These are phyloP conservation scores for Schwanniomyces vanrijiae DNA, from an alignment of 805 yeast species.

Conservation along the genomic window DNA sequence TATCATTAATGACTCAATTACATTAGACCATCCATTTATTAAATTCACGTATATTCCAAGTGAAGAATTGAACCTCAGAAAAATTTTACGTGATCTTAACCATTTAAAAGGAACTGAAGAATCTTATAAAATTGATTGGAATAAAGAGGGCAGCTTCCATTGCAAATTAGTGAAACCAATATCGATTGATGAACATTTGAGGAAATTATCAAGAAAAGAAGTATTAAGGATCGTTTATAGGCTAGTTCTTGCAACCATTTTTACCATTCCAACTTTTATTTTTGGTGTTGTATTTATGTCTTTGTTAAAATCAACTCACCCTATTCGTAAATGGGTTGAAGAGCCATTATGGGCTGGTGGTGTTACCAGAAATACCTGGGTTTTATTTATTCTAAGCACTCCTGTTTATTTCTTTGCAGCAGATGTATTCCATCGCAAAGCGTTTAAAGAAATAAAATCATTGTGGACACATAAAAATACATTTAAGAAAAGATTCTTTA, in stretches of 20 bases:
- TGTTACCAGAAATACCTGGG: slow-evolving; percentile 64
- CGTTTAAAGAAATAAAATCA: slow-evolving; percentile 55
- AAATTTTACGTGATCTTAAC: slow-evolving; percentile 50
- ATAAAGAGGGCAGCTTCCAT: slow-evolving; percentile 36
- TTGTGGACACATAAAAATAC: slow-evolving; percentile 59
- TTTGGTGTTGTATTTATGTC: slow-evolving; percentile 74
- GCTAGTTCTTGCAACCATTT: slow-evolving; percentile 46
- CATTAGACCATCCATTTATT: slow-evolving; percentile 56
- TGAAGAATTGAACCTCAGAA: slow-evolving; percentile 51
- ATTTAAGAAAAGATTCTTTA: slow-evolving; percentile 55
- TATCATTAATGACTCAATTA: slow-evolving; percentile 53
- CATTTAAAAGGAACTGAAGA: slow-evolving; percentile 35
- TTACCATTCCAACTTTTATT: slow-evolving; percentile 67
- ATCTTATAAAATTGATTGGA: slow-evolving; percentile 17
- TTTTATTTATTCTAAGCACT: slow-evolving; percentile 61
- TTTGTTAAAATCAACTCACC: slow-evolving; percentile 42
- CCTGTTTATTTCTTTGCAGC: slow-evolving; percentile 77
- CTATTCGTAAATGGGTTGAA: slow-evolving; percentile 53
- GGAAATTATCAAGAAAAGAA: slow-evolving; percentile 48
- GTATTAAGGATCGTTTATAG: slow-evolving; percentile 46
- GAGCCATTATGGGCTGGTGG: slow-evolving; percentile 64
- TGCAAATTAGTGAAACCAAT: slow-evolving; percentile 54
- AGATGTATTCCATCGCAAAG: slow-evolving; percentile 68
- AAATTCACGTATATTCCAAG: slow-evolving; percentile 66
- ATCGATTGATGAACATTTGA: slow-evolving; percentile 64